These are phyloP conservation scores for Fusarium chaquense DNA, from an alignment of 2,329 filamentous ascomycete genomes.

Conservation along the genomic window DNA sequence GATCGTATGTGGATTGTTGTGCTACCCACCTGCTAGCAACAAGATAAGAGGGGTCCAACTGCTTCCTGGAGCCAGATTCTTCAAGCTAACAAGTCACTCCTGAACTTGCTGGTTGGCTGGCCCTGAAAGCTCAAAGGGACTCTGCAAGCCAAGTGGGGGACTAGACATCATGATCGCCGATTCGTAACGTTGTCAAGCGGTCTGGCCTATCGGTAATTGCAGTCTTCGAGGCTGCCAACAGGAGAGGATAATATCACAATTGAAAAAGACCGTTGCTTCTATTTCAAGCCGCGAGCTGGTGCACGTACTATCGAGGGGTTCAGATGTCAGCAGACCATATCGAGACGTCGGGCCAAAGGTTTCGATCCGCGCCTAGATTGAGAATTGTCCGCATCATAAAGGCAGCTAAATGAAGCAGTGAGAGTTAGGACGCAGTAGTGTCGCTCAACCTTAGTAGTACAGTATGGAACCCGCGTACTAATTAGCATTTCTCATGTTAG, in stretches of 20 bases:
- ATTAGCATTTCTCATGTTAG: conserved; percentile 2
- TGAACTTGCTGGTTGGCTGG: conserved; percentile 15
- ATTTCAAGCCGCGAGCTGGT: conserved; percentile 7
- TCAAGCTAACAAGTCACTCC: conserved; percentile 22
- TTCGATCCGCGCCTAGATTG: conserved; percentile 21
- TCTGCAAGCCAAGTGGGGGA: conserved; percentile 11
- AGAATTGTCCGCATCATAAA: conserved; percentile 19
- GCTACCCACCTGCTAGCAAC: conserved; percentile 2
- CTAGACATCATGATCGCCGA: conserved; percentile 39
- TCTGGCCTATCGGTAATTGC: conserved; percentile 30
- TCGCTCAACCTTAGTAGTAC: conserved; percentile 4
- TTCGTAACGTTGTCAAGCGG: conserved; percentile 37
- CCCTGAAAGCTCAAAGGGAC: conserved; percentile 1
- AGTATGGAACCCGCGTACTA: neutral
- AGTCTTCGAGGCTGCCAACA: neutral
- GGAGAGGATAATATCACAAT: neutral
- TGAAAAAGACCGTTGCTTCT: conserved; percentile 3
- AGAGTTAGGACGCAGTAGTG: conserved; percentile 2
- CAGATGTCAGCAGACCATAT: neutral
- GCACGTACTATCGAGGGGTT: neutral
- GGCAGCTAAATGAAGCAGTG: neutral
- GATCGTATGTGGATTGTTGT: neutral
- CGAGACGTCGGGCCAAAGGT: neutral
- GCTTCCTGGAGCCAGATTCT: conserved; percentile 7
- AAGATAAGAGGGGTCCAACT: conserved; percentile 30